These are phyloP conservation scores for Apiotrichum brassicae DNA, from an alignment of 1,284 basidiomycete genomes.

Conservation along the genomic window DNA sequence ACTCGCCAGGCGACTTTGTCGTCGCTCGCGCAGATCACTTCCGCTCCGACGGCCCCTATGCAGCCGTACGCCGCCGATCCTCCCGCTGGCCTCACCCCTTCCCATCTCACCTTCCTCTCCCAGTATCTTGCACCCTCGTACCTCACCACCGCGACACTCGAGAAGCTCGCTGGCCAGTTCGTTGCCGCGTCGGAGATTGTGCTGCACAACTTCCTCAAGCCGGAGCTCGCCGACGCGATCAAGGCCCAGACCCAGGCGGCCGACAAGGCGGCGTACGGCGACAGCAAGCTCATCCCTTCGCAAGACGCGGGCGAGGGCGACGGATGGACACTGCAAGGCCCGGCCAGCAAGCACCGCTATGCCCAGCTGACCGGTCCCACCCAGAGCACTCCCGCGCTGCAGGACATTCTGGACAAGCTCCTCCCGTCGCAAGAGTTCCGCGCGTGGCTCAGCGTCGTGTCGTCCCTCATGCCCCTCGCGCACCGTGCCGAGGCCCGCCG, in stretches of 20 bases:
- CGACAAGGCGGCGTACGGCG: constrained; percentile 57
- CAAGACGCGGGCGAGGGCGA: constrained; percentile 54
- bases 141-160: constrained; percentile 72
- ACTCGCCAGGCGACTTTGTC: constrained; percentile 62
- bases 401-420: constrained; percentile 57
- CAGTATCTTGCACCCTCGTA: constrained; percentile 88
- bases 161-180: constrained; percentile 74
- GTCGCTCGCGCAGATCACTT: constrained; percentile 52
- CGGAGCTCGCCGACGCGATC: constrained; percentile 61
- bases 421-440: constrained; percentile 82
- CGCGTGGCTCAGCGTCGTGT: constrained; percentile 77
- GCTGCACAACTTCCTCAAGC: constrained; percentile 75
- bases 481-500: constrained; percentile 72
- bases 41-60: constrained; percentile 51
- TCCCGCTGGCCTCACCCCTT: constrained; percentile 54
- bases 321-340: constrained; percentile 71
- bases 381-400: constrained; percentile 50
- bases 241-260: constrained; percentile 59
- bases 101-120: constrained; percentile 63
- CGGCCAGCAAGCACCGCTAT: constrained; percentile 92
- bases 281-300: constrained; percentile 52
- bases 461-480: constrained; percentile 66
- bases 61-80: constrained; percentile 37
- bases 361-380: constrained; percentile 53
- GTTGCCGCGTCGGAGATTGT: constrained; percentile 82